phyloP scores from a whole-genome alignment of 1,284 basidiomycete species.

The Cutaneotrichosporon sp. region DNA sequence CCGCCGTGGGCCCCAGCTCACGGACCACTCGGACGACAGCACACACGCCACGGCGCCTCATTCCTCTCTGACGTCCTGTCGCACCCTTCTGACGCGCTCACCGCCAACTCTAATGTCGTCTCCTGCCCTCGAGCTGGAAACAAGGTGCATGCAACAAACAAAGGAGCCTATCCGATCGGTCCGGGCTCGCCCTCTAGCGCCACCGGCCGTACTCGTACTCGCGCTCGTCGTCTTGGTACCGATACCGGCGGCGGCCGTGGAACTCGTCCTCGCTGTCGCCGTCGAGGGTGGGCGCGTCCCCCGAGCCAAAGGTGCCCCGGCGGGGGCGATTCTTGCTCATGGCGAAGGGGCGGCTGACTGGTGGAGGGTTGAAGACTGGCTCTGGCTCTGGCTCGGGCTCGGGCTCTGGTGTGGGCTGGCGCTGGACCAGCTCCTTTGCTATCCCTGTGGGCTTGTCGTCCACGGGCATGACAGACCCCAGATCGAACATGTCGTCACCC shows the following conservation, averaged over 20 bases:
- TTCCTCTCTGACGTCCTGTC: too few relatives aligned
- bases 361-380: too few relatives aligned
- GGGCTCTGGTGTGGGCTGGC: neutral
- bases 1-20: too few relatives aligned
- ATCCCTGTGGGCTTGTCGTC: neutral
- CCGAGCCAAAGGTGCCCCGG: neutral
- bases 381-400: too few relatives aligned
- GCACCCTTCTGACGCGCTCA: neutral
- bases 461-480: too few relatives aligned
- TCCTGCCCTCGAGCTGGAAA: neutral
- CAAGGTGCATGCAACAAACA: constrained; percentile 3
- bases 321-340: too few relatives aligned
- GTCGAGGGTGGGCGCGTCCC: neutral
- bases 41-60: too few relatives aligned
- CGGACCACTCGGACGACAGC: too few relatives aligned
- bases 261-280: neutral
- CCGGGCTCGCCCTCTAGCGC: too few relatives aligned
- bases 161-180: neutral
- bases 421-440: neutral
- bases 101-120: too few relatives aligned
- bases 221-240: neutral
- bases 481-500: neutral
- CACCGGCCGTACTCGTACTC: neutral
- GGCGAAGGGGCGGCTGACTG: too few relatives aligned
- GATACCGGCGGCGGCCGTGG: neutral